Percentiles rank a stretch among this genome's conserved stretches.
Evolutionary conservation across 805 yeast genomes (phyloP).

Genomic region (Saccharomycopsis babjevae): DNA sequence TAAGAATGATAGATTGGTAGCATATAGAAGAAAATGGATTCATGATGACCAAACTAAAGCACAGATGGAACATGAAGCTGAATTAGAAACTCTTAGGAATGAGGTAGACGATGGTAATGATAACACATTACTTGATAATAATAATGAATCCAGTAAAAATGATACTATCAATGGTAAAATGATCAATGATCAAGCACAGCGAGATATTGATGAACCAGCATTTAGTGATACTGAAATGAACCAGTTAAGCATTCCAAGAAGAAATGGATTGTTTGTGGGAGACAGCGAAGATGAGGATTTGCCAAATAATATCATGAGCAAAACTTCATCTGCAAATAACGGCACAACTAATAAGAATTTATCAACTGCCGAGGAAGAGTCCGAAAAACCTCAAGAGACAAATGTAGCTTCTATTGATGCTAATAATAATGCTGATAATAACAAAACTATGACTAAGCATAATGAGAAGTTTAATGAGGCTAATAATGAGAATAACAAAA

Average conservation of each 20-base stretch:
- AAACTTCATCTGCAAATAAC: constrained; percentile 16
- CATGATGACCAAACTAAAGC: constrained; percentile 27
- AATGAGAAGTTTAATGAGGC: not conserved
- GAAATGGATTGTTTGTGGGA: constrained; percentile 19
- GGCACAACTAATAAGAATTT: constrained; percentile 4
- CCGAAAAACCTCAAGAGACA: not conserved
- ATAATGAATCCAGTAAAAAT: not conserved
- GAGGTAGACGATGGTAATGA: not conserved
- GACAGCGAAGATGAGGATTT: constrained; percentile 16
- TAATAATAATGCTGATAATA: not conserved
- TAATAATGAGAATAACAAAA: not conserved
- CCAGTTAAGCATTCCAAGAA: not conserved
- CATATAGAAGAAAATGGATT: constrained; percentile 31
- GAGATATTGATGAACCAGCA: not conserved
- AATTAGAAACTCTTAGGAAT: constrained; percentile 3
- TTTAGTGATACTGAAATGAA: constrained; percentile 8
- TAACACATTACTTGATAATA: not conserved
- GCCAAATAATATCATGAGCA: not conserved
- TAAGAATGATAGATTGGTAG: constrained; percentile 25
- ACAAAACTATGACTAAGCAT: not conserved
- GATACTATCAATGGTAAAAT: not conserved
- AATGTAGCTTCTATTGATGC: not conserved
- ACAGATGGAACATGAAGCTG: constrained; percentile 1
- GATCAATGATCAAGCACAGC: not conserved
- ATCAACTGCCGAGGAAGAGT: too few species aligned